phyloP scores from a whole-genome alignment of 352 stramenopile genomes.

The Blastocystis sp. region DNA sequence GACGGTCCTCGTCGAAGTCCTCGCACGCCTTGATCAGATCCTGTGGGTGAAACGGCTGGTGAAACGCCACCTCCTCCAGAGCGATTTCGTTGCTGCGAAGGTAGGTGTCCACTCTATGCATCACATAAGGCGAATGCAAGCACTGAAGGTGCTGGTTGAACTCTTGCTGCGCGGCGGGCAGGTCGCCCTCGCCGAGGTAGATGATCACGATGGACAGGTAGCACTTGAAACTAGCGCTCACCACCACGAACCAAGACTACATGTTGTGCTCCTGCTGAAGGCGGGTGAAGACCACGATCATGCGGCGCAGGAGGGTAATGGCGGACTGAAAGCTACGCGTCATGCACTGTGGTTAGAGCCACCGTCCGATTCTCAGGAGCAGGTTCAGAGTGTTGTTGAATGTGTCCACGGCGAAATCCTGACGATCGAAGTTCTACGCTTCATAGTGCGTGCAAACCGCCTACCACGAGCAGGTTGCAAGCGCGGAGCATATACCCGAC shows the following conservation, averaged over 20 bases:
- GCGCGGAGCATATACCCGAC: slow-evolving; percentile 55
- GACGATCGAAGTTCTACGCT: slow-evolving; percentile 60
- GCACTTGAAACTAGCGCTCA: slow-evolving; percentile 65
- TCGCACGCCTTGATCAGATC: slow-evolving; percentile 68
- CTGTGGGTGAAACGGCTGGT: background rate
- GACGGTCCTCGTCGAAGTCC: slow-evolving; percentile 64
- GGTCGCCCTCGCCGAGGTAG: slow-evolving; percentile 38
- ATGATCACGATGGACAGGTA: slow-evolving; percentile 69
- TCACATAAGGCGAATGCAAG: background rate
- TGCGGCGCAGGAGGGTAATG: slow-evolving; percentile 61
- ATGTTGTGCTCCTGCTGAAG: slow-evolving; percentile 69
- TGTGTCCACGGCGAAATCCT: slow-evolving; percentile 68
- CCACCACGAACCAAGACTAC: background rate
- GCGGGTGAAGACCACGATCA: slow-evolving; percentile 59
- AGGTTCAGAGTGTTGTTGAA: slow-evolving; percentile 70
- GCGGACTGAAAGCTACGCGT: slow-evolving; percentile 47
- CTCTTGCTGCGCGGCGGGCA: slow-evolving; percentile 57
- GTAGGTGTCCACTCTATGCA: slow-evolving; percentile 46
- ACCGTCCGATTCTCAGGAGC: slow-evolving; percentile 53
- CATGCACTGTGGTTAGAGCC: background rate
- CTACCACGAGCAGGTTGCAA: slow-evolving; percentile 67
- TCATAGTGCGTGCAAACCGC: background rate
- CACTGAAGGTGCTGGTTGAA: slow-evolving; percentile 69
- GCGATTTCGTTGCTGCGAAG: slow-evolving; percentile 51
- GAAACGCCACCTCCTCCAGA: slow-evolving; percentile 16